Base-by-base conservation (phyloP, 179 eudicot genomes). In the Beta corolliflora region DNA sequence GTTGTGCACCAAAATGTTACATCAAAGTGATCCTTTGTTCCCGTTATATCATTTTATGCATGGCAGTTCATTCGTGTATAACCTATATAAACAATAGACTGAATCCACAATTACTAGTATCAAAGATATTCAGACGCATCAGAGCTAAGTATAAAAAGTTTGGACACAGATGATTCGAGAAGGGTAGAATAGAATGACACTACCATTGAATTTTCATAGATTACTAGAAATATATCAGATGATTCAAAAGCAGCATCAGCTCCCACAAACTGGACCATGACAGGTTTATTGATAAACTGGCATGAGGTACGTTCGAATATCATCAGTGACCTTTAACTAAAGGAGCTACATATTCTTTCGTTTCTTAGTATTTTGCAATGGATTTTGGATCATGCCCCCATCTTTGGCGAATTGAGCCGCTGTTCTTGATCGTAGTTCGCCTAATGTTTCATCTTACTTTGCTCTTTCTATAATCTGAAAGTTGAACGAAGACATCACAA, bases 401-500 rank as follows among this genome's bases (percentile, higher is more conserved):
- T 44, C 72, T 41, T 68, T 6, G 2, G 13, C 29, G 54, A 16
- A 70, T 70, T 70, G 73, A 70, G 55, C 73, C 7, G 25, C 29
- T 70, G n/a, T 19, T 46, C 54, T 70, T 70, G 53, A 53, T 70
- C 73, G 25, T 7, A 70, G 73, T 70, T 70, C 25, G 13, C 50
- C 73, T 25, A 70, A 45, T 16, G 73, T 19, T 70, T 70, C 15
- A 9, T 45, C 73, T 45, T 44, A 14, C 1, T 70, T 70, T 7
- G 73, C 73, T 70, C 73, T 45, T 70, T 70, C 55, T 19, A 45
- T 44, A 70, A 70, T 54, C 73, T 70, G 15, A 41, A 70, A 70
- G 54, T 45, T 45, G 54, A 70, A 44, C 25, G 54, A 70, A 70
- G 23, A 70, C 5, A 29, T 66, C 70, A 66, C 46, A 13, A 66